These are phyloP conservation scores for Neurospora terricola DNA, from an alignment of 495 filamentous ascomycete species.

Conservation along the genomic window DNA sequence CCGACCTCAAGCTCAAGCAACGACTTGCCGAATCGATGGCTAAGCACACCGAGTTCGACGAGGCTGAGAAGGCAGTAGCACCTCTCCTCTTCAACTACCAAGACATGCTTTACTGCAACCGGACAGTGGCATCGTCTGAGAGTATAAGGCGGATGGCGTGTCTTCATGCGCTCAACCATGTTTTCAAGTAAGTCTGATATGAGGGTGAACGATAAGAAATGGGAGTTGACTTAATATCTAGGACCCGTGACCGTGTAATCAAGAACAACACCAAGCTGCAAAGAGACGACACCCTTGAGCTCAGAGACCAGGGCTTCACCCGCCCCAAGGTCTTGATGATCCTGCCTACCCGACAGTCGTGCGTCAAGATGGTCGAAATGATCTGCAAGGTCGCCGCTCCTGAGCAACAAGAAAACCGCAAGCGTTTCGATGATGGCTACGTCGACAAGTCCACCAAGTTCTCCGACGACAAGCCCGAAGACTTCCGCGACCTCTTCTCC, in stretches of 20 bases:
- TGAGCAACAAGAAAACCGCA: conserved; percentile 90
- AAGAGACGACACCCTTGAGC: conserved; percentile 51
- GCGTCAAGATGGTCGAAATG: conserved; percentile 62
- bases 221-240: conserved; percentile 14
- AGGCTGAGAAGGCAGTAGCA: conserved; percentile 40
- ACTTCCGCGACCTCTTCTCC: conserved; percentile 82
- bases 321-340: conserved; percentile 86
- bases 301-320: conserved; percentile 92
- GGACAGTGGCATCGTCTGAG: conserved; percentile 53
- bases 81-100: conserved; percentile 66
- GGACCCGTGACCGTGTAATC: conserved; percentile 78
- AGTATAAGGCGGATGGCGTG: conserved; percentile 62
- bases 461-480: conserved; percentile 65
- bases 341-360: conserved; percentile 76
- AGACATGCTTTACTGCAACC: conserved; percentile 68
- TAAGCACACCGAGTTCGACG: conserved; percentile 34
- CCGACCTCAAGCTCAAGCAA: conserved; percentile 54
- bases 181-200: conserved; percentile 55
- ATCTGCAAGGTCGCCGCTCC: conserved; percentile 65
- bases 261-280: conserved; percentile 79
- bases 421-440: conserved; percentile 79
- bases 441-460: conserved; percentile 54
- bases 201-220: neutral
- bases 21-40: conserved; percentile 26
- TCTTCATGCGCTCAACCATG: conserved; percentile 79